Conservation (phyloP, 495 filamentous ascomycete species). For the Patellaria atrata region DNA sequence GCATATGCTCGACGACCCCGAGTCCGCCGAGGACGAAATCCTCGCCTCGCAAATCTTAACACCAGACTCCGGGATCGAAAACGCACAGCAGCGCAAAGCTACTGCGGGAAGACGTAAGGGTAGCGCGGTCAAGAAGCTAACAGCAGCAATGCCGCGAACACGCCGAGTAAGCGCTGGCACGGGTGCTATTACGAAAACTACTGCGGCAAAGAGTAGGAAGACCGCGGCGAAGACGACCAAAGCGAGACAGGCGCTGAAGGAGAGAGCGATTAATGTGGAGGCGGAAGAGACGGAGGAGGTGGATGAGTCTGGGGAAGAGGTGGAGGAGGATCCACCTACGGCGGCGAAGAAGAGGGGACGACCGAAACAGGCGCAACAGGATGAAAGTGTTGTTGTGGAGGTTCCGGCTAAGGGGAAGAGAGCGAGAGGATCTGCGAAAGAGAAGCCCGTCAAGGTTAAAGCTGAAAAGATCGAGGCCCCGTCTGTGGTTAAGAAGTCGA, state of each 20-base stretch:
- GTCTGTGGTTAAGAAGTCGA: no score
- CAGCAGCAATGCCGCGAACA: slow-evolving; percentile 13
- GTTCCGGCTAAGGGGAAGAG: not conserved
- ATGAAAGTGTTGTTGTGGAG: no score
- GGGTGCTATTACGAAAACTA: slow-evolving; percentile 14
- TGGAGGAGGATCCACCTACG: slow-evolving; percentile 18
- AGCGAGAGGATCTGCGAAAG: slow-evolving; percentile 1
- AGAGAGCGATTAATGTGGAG: slow-evolving; percentile 35
- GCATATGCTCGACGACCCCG: slow-evolving; percentile 49
- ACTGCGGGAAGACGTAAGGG: slow-evolving; percentile 13
- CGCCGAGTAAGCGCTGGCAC: slow-evolving; percentile 19
- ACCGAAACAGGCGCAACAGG: slow-evolving; percentile 1
- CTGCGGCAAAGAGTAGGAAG: slow-evolving; percentile 21
- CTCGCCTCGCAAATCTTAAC: no score
- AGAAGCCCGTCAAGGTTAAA: slow-evolving; percentile 6
- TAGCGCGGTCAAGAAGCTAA: slow-evolving; percentile 8
- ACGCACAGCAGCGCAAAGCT: slow-evolving; percentile 17
- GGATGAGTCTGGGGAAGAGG: slow-evolving; percentile 31
- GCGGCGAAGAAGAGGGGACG: slow-evolving; percentile 21
- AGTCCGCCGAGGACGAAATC: slow-evolving; percentile 50
- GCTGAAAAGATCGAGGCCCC: no score
- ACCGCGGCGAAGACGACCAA: slow-evolving; percentile 19
- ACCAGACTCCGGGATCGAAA: slow-evolving; percentile 23
- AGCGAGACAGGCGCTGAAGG: slow-evolving; percentile 36
- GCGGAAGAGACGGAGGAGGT: slow-evolving; percentile 40